Evolutionary conservation across 1,139 yeast species (phyloP), one percentile per base, ranked within the genome.

Genomic region (Debaryomycetaceae sp.): DNA sequence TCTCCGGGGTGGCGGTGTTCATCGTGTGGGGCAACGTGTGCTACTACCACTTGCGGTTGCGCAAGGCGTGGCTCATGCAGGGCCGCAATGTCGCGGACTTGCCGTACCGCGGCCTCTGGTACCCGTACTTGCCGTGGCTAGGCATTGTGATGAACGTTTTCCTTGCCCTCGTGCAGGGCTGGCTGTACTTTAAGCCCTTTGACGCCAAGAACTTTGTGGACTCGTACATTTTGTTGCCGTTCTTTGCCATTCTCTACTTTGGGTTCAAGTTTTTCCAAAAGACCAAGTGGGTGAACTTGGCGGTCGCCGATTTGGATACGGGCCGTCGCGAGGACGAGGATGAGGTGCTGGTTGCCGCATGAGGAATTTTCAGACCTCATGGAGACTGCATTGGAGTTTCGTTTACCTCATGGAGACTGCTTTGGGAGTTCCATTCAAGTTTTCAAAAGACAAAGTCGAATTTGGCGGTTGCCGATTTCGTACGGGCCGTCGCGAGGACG

Each of bases 121-220:
- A 60, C 43, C 85, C 86, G 2, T 56, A 50, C 42, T 53, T 64
- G 18, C 73, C 78, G 3, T 56, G 58, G 28, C 41, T 70, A 27
- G 78, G 79, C 2, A 53, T 77, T 5, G 39, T 52, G 1, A 51
- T 73, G 27, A 76, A 73, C 41, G 37, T 62, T 2, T 64, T 77
- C 34, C 56, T 77, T 37, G 77, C 72, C 2, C 49, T 77, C 16
- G 70, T 77, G 22, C 85, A 77, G 48, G 81, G 85, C 3, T 77
- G 85, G 83, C 58, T 78, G 1, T 59, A 65, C 26, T 68, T 77
- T 40, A 60, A 62, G 32, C 85, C 86, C 1, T 77, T 74, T 40
- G 59, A 62, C 32, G 77, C 73, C 5, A 73, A 66, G 19, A 58
- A 62, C 35, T 77, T 75, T 48, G 76, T 77, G 25, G 85, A 76